phyloP scores from a whole-genome alignment of 2,329 filamentous ascomycete species.

The Xylariaceae sp. region DNA sequence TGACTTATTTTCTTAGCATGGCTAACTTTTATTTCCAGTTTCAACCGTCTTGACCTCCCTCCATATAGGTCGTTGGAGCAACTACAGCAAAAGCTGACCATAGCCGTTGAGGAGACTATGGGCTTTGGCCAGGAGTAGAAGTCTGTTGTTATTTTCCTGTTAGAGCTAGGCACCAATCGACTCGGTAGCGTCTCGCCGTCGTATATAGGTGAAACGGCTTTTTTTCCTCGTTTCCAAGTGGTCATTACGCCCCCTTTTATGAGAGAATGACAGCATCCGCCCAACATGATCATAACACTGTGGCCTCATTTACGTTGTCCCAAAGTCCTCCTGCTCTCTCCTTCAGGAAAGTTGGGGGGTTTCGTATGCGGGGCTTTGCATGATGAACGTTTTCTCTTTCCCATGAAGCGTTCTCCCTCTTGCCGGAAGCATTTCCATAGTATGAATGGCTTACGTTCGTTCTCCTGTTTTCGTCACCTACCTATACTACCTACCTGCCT shows the following conservation, averaged over 20 bases:
- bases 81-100: conserved; percentile 84
- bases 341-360: not conserved
- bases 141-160: conserved; percentile 15
- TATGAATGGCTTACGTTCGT: conserved; percentile 7
- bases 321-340: not conserved
- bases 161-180: conserved; percentile 1
- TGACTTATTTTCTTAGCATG: not conserved
- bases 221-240: conserved; percentile 12
- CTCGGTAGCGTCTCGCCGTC: conserved; percentile 5
- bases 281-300: conserved; percentile 6
- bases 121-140: conserved; percentile 93
- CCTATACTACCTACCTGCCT: no score
- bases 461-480: not conserved
- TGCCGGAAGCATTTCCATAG: not conserved
- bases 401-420: not conserved
- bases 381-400: not conserved
- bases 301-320: not conserved
- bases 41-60: conserved; percentile 93
- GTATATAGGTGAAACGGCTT: conserved; percentile 24
- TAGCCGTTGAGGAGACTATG: conserved; percentile 97
- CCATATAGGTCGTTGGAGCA: conserved; percentile 85
- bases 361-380: not conserved
- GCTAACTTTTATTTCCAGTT: conserved; percentile 49
- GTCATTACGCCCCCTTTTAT: not conserved
- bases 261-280: not conserved